Base-by-base conservation (phyloP, 805 yeast genomes). In the Monosporozyma yasuniensis region DNA sequence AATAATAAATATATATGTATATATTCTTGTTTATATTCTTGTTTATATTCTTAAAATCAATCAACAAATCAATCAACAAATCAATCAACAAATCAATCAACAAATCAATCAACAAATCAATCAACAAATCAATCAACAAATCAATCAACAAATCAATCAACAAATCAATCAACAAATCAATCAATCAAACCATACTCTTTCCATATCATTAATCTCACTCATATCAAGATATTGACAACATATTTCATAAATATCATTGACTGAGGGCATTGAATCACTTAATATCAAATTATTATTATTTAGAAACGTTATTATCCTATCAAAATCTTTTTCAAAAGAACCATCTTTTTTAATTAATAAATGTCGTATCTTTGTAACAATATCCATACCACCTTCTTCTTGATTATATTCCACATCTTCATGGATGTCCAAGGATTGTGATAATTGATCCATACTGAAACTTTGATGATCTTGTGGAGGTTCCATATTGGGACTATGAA, bases 201-300 rank as follows among this genome's bases (percentile, higher is more conserved):
- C 68, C 18, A 64, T 30, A 22, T 47, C 53, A 28, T 56, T 60
- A 27, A 62, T 42, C 11, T 61, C 62, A 44, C 62, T 66, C 22
- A 59, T 35, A 4, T 62, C 52, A 14, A 64, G 42, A 44, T 59
- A 61, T n/a, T 55, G 49, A 37, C 56, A 52, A 46, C 66, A 62
- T 25, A 63, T 16, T 21, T 56, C 59, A 43, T 55, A 64, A 12
- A 64, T 35, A n/a, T 59, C 63, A 16, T 57, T 55, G 23, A 54
- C 54, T 3, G 59, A 52, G 10, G 58, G 48, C 39, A 35, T 35
- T 3, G 39, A 35, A 35, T 35, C 39, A 35, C 22, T 35, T 9
- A 35, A 9, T 11, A 35, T 35, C 7, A 35, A 18, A 35, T 19
- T 16, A 18, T 35, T 10, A 35, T 35, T 35, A 19, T 35, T 35